phyloP scores from a whole-genome alignment of 2,329 filamentous ascomycete genomes.

The Xylariaceae sp. region DNA sequence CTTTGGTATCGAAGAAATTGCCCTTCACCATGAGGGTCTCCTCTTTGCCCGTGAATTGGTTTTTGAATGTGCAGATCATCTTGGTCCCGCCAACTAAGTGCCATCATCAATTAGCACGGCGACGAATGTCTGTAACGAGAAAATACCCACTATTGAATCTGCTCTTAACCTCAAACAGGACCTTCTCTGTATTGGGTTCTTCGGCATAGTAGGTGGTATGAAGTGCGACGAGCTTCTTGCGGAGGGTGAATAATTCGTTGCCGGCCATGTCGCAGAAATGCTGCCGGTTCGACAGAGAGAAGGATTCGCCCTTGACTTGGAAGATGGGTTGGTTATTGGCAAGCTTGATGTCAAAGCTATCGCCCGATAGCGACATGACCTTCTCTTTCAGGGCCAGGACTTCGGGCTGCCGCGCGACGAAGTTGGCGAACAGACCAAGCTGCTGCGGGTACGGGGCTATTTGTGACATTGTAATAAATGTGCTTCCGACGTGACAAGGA shows the following conservation, averaged over 20 bases:
- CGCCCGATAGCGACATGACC: conserved; percentile 58
- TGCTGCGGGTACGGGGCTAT: conserved; percentile 13
- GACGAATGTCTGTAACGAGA: background rate
- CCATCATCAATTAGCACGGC: no score
- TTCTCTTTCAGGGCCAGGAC: conserved; percentile 61
- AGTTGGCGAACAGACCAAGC: conserved; percentile 39
- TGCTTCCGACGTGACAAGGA: no score
- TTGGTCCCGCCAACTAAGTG: conserved; percentile 48
- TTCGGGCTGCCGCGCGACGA: conserved; percentile 39
- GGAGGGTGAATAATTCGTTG: conserved; percentile 57
- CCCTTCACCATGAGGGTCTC: conserved; percentile 58
- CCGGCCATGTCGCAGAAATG: conserved; percentile 51
- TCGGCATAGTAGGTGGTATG: conserved; percentile 52
- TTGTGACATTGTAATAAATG: conserved; percentile 5
- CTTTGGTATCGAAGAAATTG: conserved; percentile 56
- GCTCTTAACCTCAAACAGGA: conserved; percentile 55
- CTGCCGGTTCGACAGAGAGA: conserved; percentile 55
- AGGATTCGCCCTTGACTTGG: conserved; percentile 53
- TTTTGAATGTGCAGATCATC: conserved; percentile 57
- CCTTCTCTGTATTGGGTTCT: conserved; percentile 39
- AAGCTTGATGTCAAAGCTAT: conserved; percentile 62
- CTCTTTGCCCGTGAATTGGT: conserved; percentile 37
- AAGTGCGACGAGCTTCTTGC: conserved; percentile 50
- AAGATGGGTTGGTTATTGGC: conserved; percentile 52
- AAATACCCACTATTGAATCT: conserved; percentile 48